A percentile compares a stretch with the other conserved stretches of the same genome.
These are phyloP conservation scores for Curvularia verruculosa DNA, from an alignment of 2,329 filamentous ascomycete species.

Conservation along the genomic window DNA sequence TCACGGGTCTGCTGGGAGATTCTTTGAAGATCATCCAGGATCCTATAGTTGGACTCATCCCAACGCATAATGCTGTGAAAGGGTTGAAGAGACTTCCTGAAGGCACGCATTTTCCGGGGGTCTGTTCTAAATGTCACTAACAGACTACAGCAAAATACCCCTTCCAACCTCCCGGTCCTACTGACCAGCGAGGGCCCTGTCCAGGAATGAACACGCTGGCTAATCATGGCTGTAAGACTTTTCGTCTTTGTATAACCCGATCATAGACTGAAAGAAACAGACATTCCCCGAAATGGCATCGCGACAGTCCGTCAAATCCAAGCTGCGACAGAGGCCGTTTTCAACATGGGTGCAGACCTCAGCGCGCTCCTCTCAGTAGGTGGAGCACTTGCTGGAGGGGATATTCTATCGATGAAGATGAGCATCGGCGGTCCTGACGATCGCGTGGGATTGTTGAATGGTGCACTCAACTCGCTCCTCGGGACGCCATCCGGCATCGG, in stretches of 20 bases:
- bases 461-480: conserved; percentile 39
- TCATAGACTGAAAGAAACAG: conserved; percentile 37
- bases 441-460: conserved; percentile 27
- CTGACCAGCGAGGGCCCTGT: conserved; percentile 52
- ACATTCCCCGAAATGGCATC: conserved; percentile 50
- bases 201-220: conserved; percentile 38
- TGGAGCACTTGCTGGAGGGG: conserved; percentile 25
- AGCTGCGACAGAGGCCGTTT: conserved; percentile 40
- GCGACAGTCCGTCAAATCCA: conserved; percentile 45
- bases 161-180: conserved; percentile 46
- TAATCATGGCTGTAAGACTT: conserved; percentile 5
- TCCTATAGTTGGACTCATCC: conserved; percentile 21
- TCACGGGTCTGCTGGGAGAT: not conserved
- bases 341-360: conserved; percentile 51
- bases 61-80: conserved; percentile 20
- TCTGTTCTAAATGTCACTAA: not conserved
- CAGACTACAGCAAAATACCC: conserved; percentile 27
- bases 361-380: conserved; percentile 26
- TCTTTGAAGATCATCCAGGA: conserved; percentile 20
- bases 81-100: conserved; percentile 28
- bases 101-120: not conserved
- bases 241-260: conserved; percentile 13
- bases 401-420: conserved; percentile 28
- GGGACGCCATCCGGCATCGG: conserved; percentile 38
- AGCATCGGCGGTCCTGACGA: conserved; percentile 25